Base-by-base conservation (phyloP, 2,329 filamentous ascomycete species). In the Proliferodiscus dingleyae region DNA sequence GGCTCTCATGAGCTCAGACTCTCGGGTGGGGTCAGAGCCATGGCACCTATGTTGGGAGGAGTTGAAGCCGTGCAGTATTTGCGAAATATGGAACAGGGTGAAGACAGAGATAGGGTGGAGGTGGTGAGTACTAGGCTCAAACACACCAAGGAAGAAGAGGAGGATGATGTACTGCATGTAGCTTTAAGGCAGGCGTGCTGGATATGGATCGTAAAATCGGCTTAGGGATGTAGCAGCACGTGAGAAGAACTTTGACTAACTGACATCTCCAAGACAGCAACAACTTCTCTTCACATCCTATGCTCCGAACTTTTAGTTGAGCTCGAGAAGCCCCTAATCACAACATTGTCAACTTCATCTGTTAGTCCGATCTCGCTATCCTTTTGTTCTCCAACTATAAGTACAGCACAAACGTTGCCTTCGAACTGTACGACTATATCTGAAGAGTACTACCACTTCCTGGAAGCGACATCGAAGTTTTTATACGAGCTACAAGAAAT, bases 401-500 rank as follows among this genome's bases (percentile, higher is more conserved):
- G 24, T 11, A 9, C 28, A 39, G 16, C 16, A 10, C 16, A 15
- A 36, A n/a, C n/a, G n/a, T n/a, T n/a, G 38, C 41, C 43, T 11
- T 24, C 28, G 18, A 13, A 37, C 22, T 57, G 60, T 36, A n/a
- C 45, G 1, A 41, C 4, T 8, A 47, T 53, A 7, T 50, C 50
- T 11, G 28, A 34, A 3, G 57, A 64, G 19, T 61, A 57, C 34
- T 54, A 63, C 45, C 41, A 36, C 6, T 61, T 63, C 38, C 32
- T 63, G 2, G 32, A 34, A 5, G 43, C 56, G 7, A 63, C 61
- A 3, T 56, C 57, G 1, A 44, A 50, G 9, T 59, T 63, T 19
- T 45, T 64, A 6, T 47, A 56, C 41, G 50, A 48, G 16, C 48
- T 64, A 4, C 57, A 63, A 19, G 58, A 62, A 26, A 47, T 38